Evolutionary conservation across 371 early-diverging fungal genomes (phyloP), one percentile per base, ranked within the genome.

Genomic region (Mortierella sp.): DNA sequence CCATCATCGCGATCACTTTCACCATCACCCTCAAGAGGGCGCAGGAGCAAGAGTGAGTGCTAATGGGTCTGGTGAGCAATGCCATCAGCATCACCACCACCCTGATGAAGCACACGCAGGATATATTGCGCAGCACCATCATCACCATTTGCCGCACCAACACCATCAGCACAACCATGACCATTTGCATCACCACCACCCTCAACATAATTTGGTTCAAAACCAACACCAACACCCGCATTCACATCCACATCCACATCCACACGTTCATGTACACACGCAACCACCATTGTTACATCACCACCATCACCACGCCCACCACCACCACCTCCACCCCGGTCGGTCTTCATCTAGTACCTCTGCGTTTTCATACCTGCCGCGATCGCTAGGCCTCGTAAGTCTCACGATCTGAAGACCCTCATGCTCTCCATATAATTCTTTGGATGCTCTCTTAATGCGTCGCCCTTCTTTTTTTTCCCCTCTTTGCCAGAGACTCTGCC

Each of bases 281-380:
- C 69, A 70, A 24, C 48, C 57, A n/a, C 5, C 10, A 9, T 13
- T 28, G 4, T 63, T 63, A 11, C 69, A 70, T 48, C 72, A 65
- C 19, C 74, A 67, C 41, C 76, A 76, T 24, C 76, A 72, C 41
- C 79, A 78, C 33, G 67, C 60, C 8, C 82, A 76, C 41, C 82
- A 76, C 16, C 76, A 81, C 52, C 76, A 72, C 40, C 36, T 67
- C 13, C 81, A 75, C 53, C 72, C 53, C 0, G 69, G 58, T 32
- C 59, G 57, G 47, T 41, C 71, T 13, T 40, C 74, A 11, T 50
- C 72, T 6, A 36, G 6, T 16, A 22, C 61, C 21, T 72, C 82
- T 50, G 82, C 82, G 7, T 81, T 81, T 67, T 64, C 76, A 33
- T 81, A 81, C 60, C 22, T 76, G 13, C 82, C 82, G 52, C 65